Conservation (phyloP, 352 stramenopile genomes). For the Phytophthora multivora region DNA sequence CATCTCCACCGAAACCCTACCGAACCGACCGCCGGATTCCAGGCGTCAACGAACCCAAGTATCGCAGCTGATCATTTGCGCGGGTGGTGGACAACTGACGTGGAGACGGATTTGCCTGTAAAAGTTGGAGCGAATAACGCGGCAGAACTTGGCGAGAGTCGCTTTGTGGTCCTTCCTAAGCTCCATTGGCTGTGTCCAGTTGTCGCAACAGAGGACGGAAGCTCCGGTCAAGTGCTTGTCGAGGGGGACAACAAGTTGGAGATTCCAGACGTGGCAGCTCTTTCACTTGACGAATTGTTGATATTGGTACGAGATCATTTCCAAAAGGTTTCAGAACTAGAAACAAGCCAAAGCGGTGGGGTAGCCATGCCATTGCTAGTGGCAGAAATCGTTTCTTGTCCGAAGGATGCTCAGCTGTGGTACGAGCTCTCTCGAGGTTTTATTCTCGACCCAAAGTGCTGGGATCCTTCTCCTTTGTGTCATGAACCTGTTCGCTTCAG, state of each 20-base stretch:
- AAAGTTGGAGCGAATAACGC: constrained; percentile 45
- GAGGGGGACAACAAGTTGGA: constrained; percentile 39
- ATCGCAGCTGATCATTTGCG: constrained; percentile 55
- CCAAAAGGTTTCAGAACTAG: constrained; percentile 13
- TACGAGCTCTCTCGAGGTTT: constrained; percentile 68
- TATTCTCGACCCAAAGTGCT: constrained; percentile 59
- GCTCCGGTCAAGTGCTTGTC: constrained; percentile 29
- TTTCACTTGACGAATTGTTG: constrained; percentile 47
- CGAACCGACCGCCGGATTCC: background rate
- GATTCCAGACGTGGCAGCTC: constrained; percentile 32
- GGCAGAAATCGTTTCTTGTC: constrained; percentile 50
- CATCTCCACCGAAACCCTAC: constrained; percentile 41
- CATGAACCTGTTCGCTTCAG: constrained; percentile 58
- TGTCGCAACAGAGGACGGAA: constrained; percentile 36
- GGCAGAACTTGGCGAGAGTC: constrained; percentile 34
- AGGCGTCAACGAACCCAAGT: constrained; percentile 27
- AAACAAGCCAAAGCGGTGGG: constrained; percentile 32
- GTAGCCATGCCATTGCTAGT: constrained; percentile 69
- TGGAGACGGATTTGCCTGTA: constrained; percentile 43
- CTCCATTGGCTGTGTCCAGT: constrained; percentile 69
- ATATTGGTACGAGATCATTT: constrained; percentile 49
- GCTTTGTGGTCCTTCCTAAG: constrained; percentile 72
- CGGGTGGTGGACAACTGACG: constrained; percentile 70
- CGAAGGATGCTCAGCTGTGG: constrained; percentile 29
- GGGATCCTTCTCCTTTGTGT: constrained; percentile 58